Conservation (phyloP, 495 filamentous ascomycete species). For the Annulohypoxylon nitens region DNA sequence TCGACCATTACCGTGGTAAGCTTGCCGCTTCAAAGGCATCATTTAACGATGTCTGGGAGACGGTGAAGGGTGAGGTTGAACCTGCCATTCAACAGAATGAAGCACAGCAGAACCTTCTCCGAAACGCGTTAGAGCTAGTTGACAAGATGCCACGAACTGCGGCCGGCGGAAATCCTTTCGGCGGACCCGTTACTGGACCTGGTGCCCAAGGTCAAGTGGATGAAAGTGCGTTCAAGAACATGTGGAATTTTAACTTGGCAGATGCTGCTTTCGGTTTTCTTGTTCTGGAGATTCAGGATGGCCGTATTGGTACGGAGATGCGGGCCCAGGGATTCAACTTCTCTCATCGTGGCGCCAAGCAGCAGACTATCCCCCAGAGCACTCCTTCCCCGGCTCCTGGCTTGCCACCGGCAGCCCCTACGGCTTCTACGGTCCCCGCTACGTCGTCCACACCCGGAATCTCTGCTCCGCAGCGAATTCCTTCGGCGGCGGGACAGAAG, state of each 20-base stretch:
- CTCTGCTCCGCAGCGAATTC: slow-evolving; percentile 53
- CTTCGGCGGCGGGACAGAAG: slow-evolving; percentile 57
- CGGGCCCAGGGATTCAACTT: slow-evolving; percentile 99
- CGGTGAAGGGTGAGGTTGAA: slow-evolving; percentile 94
- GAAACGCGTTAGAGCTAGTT: slow-evolving; percentile 90
- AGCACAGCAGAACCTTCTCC: slow-evolving; percentile 87
- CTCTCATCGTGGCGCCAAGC: slow-evolving; percentile 83
- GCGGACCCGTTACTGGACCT: slow-evolving; percentile 81
- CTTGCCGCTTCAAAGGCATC: slow-evolving; percentile 99
- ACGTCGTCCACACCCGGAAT: slow-evolving; percentile 11
- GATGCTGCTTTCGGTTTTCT: slow-evolving; percentile 98
- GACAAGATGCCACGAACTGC: slow-evolving; percentile 96
- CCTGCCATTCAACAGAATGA: slow-evolving; percentile 93
- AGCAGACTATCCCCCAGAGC: slow-evolving; percentile 56
- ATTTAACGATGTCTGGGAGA: slow-evolving; percentile 99
- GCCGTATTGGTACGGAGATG: slow-evolving; percentile 98
- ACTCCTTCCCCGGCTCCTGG: slow-evolving; percentile 53
- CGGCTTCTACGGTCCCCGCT: slow-evolving; percentile 50
- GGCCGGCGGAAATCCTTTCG: slow-evolving; percentile 96
- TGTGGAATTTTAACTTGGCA: slow-evolving; percentile 99
- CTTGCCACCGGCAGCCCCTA: slow-evolving; percentile 55
- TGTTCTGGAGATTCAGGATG: slow-evolving; percentile 92
- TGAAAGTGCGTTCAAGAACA: slow-evolving; percentile 99
- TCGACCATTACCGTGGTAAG: slow-evolving; percentile 99
- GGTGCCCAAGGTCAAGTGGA: slow-evolving; percentile 88